Base-by-base conservation (phyloP, 495 filamentous ascomycete genomes). In the Penicillium canariense region DNA sequence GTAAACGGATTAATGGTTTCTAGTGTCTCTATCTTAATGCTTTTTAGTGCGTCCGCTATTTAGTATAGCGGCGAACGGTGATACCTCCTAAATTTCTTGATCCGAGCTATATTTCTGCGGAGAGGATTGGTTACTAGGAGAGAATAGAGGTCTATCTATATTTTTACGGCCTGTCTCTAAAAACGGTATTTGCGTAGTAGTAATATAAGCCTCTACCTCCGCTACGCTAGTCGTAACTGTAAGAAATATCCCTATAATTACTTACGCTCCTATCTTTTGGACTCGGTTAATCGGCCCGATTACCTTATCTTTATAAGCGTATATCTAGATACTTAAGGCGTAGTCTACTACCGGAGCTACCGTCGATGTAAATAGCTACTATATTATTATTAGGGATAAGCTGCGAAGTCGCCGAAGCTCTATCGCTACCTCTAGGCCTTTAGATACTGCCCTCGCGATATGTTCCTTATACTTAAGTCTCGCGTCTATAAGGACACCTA, bases 281-380 rank as follows among this genome's bases (percentile, higher is more conserved):
- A 73, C 54, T 23, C 50, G 46, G 17, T 59, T 55, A 32, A 59
- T 55, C 35, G 52, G 51, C n/a, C 48, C 60, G 39, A 50, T 56
- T 39, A n/a, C 38, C 34, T 65, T 66, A 48, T 59, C 52, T 42
- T 58, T 63, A 53, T 23, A 66, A 11, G 54, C 62, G 51, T 68
- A 61, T 54, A 67, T 71, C 63, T 36, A 71, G 48, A 64, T 58
- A 59, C 65, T 68, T 34, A 60, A 68, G 31, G 66, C 63, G 28
- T 71, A 71, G 59, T 71, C 68, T 42, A 68, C 59, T 15, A 61
- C 63, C 26, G 55, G 63, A 10, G 59, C 60, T 44, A 71, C 59
- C 17, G 56, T 59, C 42, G 48, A 54, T 64, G 38, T 64, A 48
- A 47, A 64, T 58, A 48, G 56, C 51, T 54, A 22, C 27, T 40